Percentiles rank a stretch among this genome's conserved stretches.
Conservation (phyloP, 345 rosid genomes). For the Zanthoxylum bungeanum region DNA sequence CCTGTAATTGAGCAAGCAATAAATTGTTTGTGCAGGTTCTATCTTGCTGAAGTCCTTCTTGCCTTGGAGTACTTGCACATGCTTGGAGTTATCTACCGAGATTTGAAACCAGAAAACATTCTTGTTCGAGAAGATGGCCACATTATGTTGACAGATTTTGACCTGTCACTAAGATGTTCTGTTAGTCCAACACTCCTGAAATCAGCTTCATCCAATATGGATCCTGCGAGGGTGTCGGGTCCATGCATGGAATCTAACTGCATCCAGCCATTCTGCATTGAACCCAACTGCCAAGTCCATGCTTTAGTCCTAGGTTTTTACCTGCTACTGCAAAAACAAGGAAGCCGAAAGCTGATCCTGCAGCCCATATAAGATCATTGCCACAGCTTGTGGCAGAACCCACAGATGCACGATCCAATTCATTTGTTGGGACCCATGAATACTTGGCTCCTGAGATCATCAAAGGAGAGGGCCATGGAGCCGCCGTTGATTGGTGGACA, state of each 20-base stretch:
- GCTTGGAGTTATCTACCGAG: conserved; percentile 92
- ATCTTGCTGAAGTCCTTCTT: conserved; percentile 90
- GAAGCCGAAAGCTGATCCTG: conserved; percentile 51
- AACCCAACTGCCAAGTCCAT: conserved; percentile 75
- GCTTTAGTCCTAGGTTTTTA: conserved; percentile 82
- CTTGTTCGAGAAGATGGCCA: conserved; percentile 97
- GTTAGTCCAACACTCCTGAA: conserved; percentile 83
- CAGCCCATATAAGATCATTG: conserved; percentile 49
- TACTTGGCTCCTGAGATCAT: conserved; percentile 96
- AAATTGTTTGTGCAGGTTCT: conserved; percentile 52
- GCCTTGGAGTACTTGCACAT: conserved; percentile 94
- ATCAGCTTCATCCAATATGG: conserved; percentile 42
- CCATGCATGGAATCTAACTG: conserved; percentile 64
- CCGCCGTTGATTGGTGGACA: conserved; percentile 99
- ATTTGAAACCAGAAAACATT: conserved; percentile 93
- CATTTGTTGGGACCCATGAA: conserved; percentile 97
- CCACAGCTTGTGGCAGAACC: conserved; percentile 98
- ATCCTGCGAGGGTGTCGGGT: conserved; percentile 62
- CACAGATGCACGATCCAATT: conserved; percentile 88
- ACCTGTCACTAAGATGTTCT: conserved; percentile 77
- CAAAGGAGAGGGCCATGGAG: conserved; percentile 96
- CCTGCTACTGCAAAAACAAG: conserved; percentile 57
- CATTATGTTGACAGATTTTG: conserved; percentile 96
- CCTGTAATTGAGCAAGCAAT: not conserved
- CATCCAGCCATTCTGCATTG: conserved; percentile 74